A percentile compares a stretch with the other conserved stretches of the same genome.
phyloP scores from a whole-genome alignment of 257 asterid species.

The Pogostemon cablin region DNA sequence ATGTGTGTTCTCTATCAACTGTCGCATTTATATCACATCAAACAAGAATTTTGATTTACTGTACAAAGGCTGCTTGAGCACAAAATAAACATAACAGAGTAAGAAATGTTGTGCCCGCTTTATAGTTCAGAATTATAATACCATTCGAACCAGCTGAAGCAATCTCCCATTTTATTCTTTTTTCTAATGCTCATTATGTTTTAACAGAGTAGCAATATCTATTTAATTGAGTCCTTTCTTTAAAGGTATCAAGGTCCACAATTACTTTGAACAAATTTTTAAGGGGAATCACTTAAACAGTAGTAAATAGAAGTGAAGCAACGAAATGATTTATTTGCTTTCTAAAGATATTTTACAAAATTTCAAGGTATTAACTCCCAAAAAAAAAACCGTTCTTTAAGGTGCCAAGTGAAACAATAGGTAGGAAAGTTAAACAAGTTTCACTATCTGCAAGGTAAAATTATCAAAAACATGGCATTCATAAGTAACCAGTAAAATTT shows the following conservation, averaged over 20 bases:
- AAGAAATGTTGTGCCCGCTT: not conserved
- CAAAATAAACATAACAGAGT: not conserved
- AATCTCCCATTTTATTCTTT: conserved; percentile 8
- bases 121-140: not conserved
- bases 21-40: conserved; percentile 5
- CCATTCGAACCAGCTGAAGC: conserved; percentile 5
- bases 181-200: not conserved
- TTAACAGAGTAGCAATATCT: conserved; percentile 5
- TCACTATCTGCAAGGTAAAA: conserved; percentile 2
- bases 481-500: conserved; percentile 5
- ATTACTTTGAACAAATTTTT: not conserved
- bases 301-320: not conserved
- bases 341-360: not conserved
- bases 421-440: not conserved
- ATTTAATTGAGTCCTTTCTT: not conserved
- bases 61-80: conserved; percentile 2
- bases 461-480: not conserved
- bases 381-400: not conserved
- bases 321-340: not conserved
- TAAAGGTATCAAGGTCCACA: conserved; percentile 9
- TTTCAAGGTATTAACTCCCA: not conserved
- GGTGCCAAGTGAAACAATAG: not conserved
- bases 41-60: conserved; percentile 3
- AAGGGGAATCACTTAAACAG: not conserved
- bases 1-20: conserved; percentile 1